These are phyloP conservation scores for Sporormia fimetaria DNA, from an alignment of 495 filamentous ascomycete species.

Conservation along the genomic window DNA sequence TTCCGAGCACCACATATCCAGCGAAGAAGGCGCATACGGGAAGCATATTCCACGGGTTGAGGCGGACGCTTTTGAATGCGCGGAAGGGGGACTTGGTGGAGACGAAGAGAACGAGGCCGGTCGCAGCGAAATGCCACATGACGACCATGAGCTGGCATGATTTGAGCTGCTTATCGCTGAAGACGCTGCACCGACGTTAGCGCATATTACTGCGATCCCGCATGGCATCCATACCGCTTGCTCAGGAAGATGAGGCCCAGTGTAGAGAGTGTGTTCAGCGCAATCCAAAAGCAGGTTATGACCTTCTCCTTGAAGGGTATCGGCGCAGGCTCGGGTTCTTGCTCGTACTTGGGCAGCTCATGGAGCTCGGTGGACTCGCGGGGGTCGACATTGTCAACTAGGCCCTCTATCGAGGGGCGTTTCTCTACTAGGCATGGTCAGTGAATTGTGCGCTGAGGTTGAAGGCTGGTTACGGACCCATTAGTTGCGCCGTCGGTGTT, in stretches of 20 bases:
- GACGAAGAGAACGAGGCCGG: conserved; percentile 29
- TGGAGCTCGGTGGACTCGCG: conserved; percentile 14
- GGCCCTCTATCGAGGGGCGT: conserved; percentile 20
- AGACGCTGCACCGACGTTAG: conserved; percentile 21
- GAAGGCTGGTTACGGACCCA: too few relatives aligned
- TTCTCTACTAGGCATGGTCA: conserved; percentile 24
- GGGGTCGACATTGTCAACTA: conserved; percentile 21
- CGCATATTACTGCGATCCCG: not conserved
- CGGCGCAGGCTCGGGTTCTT: conserved; percentile 3
- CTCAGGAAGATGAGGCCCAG: conserved; percentile 23
- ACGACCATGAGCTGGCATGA: conserved; percentile 26
- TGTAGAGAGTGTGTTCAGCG: conserved; percentile 23
- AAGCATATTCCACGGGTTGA: conserved; percentile 32
- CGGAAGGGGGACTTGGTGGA: conserved; percentile 29
- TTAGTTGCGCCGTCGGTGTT: too few relatives aligned
- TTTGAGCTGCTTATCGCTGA: conserved; percentile 24
- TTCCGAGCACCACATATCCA: conserved; percentile 33
- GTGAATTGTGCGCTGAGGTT: too few relatives aligned
- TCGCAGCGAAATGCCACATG: conserved; percentile 37
- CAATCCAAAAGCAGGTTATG: conserved; percentile 23
- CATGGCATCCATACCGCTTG: conserved; percentile 14
- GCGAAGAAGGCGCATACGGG: conserved; percentile 35
- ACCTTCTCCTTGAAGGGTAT: conserved; percentile 21
- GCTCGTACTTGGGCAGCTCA: conserved; percentile 21
- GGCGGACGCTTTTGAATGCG: conserved; percentile 31